These are phyloP conservation scores for Debaryomyces hansenii DNA, from an alignment of 805 yeast species.

Conservation along the genomic window DNA sequence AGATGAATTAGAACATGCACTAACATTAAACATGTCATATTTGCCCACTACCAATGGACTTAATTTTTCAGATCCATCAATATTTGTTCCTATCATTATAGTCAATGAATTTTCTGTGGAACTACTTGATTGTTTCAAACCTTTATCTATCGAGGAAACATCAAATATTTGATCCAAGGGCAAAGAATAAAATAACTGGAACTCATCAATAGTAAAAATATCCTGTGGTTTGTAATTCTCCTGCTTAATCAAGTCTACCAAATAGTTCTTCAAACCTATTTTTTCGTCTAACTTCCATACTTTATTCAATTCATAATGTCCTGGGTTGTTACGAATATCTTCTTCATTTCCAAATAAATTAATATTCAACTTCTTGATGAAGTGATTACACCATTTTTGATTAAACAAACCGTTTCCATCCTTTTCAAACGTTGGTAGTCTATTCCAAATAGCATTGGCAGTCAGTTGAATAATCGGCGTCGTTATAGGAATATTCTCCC, in stretches of 20 bases:
- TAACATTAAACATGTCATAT: constrained; percentile 45
- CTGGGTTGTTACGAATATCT: constrained; percentile 36
- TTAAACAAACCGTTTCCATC: constrained; percentile 68
- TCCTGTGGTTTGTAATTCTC: constrained; percentile 48
- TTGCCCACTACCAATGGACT: constrained; percentile 63
- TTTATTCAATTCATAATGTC: constrained; percentile 37
- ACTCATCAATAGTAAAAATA: constrained; percentile 60
- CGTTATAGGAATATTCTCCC: constrained; percentile 67
- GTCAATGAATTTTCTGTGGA: constrained; percentile 47
- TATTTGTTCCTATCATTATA: constrained; percentile 61
- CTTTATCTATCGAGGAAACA: constrained; percentile 43
- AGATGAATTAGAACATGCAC: constrained; percentile 23
- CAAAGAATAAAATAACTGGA: constrained; percentile 56
- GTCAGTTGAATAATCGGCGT: constrained; percentile 64
- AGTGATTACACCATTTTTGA: constrained; percentile 59
- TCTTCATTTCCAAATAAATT: constrained; percentile 47
- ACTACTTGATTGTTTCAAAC: constrained; percentile 35
- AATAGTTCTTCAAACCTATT: constrained; percentile 42
- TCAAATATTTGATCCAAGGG: constrained; percentile 60
- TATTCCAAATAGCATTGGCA: constrained; percentile 63
- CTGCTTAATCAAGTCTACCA: constrained; percentile 28
- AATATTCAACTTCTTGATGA: constrained; percentile 49
- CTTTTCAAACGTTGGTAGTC: constrained; percentile 51
- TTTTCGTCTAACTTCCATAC: constrained; percentile 66
- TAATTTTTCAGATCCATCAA: constrained; percentile 62